Base-by-base conservation (phyloP, 225 moss, liverwort and hornwort genomes). In the Straminergon stramineum region DNA sequence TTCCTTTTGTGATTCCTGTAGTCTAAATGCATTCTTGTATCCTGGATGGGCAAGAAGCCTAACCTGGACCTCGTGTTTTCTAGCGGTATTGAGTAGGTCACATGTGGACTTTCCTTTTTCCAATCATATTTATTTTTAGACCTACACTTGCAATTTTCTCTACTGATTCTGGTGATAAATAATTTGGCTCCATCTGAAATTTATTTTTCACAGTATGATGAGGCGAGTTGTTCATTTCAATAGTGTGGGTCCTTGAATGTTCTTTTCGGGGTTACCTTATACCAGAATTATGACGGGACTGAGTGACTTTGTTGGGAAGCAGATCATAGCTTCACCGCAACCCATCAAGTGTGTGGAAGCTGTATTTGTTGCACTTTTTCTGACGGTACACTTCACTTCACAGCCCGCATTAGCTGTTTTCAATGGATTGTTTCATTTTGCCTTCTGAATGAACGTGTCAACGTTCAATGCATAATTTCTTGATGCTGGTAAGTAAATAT, bases 281-380 rank as follows among this genome's bases (percentile, higher is more conserved):
- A 51, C 60, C 63, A 26, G 75, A 74, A 80, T 71, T 75, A 17
- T 85, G 71, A 83, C 15, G 39, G 30, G 26, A 91, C 30, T 82
- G 81, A 60, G 34, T 60, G 85, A 32, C 62, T 86, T 82, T 79
- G 78, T 58, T 83, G 66, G 78, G 77, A 84, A 89, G 87, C 94
- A 98, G 97, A 98, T 97, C 64, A 91, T 98, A 60, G 93, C 90
- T 82, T 88, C 94, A 86, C 98, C 98, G 61, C 96, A 97, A 69
- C 92, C 97, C 30, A 98, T 98, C 92, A 98, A 97, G 88, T 98
- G 97, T 86, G 94, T 98, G 65, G 97, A 98, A 86, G 97, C 97
- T 43, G 96, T 97, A 16, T 98, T 98, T 88, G 91, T 98, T 87
- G 95, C 96, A 73, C 93, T 98, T 68, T 94, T 95, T 87, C 88